Base-by-base conservation (phyloP, 2,329 filamentous ascomycete genomes). In the Tolypocladium inflatum region DNA sequence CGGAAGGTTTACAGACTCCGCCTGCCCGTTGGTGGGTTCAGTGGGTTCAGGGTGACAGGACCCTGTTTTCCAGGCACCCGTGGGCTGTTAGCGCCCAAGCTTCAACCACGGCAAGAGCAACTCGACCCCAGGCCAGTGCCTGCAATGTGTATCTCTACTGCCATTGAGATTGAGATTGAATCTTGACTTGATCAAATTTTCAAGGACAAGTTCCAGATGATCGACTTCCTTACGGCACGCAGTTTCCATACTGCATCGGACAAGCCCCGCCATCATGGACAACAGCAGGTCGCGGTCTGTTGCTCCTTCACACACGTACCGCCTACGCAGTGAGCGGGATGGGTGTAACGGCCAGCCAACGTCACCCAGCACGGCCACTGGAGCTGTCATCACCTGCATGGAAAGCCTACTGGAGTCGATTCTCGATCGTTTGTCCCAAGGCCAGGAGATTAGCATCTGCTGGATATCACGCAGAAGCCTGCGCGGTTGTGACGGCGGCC, bases 331-430 rank as follows among this genome's bases (percentile, higher is more conserved):
- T 10, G 61, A 57, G 42, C 56, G 21, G 21, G 4, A 41, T 55
- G 30, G 13, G 51, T 5, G 33, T 3, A 9, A 39, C 55, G 21
- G 37, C 35, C 55, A 6, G 38, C 6, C 45, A 37, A 17, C 43
- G 37, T n/a, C 42, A 15, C 15, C 26, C 26, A 42, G 38, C 45
- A 39, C 55, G 13, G 58, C 55, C 33, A 59, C 65, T 19, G 71
- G 69, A 11, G 58, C 57, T 2, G 62, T 72, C 8, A 63, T 74
- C 33, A 59, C 69, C 52, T 66, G 68, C 50, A 75, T 77, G n/a
- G 74, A 76, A 55, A 60, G 61, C 43, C 63, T 73, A 21, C 56
- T 76, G 17, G 68, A 69, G 55, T 58, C 59, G 15, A 60, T 73
- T 37, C 55, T 72, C 17, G 64, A 70, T 37, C 61, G 64, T 33